A percentile compares a stretch with the other conserved stretches of the same genome.
These are phyloP conservation scores for Hericium rajendrae DNA, from an alignment of 768 basidiomycete species.

Conservation along the genomic window DNA sequence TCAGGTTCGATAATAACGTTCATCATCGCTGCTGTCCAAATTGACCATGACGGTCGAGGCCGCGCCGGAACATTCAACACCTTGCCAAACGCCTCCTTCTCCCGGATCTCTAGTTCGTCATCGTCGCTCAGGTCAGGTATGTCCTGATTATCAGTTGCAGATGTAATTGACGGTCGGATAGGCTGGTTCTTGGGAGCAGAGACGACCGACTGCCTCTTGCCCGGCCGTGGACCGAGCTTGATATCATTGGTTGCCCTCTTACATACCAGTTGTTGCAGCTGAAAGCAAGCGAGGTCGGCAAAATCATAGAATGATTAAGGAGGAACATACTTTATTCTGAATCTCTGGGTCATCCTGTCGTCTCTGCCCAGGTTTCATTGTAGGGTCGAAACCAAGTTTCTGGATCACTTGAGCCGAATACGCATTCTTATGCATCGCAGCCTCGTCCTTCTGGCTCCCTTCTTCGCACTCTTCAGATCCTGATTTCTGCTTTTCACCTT, in stretches of 20 bases:
- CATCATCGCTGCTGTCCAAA: constrained; percentile 20
- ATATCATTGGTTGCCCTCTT: constrained; percentile 43
- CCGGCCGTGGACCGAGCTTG: constrained; percentile 52
- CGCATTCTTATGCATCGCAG: constrained; percentile 19
- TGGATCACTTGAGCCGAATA: constrained; percentile 64
- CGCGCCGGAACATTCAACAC: not conserved
- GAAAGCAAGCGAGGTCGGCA: not conserved
- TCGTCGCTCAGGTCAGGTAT: constrained; percentile 22
- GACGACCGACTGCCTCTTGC: constrained; percentile 57
- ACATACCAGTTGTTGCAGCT: constrained; percentile 51
- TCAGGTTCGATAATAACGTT: constrained; percentile 1
- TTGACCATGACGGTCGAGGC: constrained; percentile 12
- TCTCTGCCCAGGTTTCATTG: constrained; percentile 40
- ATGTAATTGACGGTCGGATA: not conserved
- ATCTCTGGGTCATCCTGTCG: constrained; percentile 27
- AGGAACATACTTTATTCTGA: constrained; percentile 46
- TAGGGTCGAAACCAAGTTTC: constrained; percentile 73
- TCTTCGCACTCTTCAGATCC: not conserved
- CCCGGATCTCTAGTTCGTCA: constrained; percentile 20
- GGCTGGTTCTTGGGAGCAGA: constrained; percentile 21
- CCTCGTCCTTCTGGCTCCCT: not conserved
- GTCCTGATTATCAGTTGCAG: constrained; percentile 2
- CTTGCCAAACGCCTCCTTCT: constrained; percentile 7
- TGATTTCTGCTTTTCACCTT: not conserved
- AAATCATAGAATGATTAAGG: not conserved